These are phyloP conservation scores for Cyberlindnera maclurae DNA, from an alignment of 805 yeast species.

Conservation along the genomic window DNA sequence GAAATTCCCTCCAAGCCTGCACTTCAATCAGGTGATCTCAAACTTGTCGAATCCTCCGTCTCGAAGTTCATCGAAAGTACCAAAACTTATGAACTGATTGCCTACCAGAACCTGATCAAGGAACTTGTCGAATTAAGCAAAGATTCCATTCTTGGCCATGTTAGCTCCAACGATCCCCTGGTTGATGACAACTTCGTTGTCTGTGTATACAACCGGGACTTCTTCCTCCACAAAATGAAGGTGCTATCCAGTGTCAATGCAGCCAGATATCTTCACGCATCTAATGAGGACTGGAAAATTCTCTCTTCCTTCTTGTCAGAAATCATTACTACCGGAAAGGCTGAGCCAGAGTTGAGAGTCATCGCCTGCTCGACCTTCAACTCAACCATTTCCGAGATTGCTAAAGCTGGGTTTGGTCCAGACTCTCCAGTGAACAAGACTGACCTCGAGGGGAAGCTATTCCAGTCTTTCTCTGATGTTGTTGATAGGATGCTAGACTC, in stretches of 20 bases:
- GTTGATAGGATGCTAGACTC: conserved; percentile 33
- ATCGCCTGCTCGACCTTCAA: conserved; percentile 47
- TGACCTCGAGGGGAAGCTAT: conserved; percentile 40
- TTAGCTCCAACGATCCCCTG: conserved; percentile 18
- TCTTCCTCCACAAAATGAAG: conserved; percentile 45
- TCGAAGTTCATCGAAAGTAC: conserved; percentile 61
- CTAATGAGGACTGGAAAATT: conserved; percentile 39
- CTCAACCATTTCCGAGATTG: conserved; percentile 33
- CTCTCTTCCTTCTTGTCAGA: conserved; percentile 40
- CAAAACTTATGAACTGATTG: conserved; percentile 40
- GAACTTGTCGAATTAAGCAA: conserved; percentile 41
- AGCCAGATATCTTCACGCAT: conserved; percentile 37
- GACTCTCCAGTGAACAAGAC: conserved; percentile 4
- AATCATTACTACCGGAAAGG: conserved; percentile 36
- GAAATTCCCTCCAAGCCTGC: conserved; percentile 36
- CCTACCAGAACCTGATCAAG: conserved; percentile 41
- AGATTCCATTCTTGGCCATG: conserved; percentile 10
- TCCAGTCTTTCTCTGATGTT: conserved; percentile 41
- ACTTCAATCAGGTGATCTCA: conserved; percentile 39
- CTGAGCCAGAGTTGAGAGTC: conserved; percentile 39
- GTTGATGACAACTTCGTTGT: conserved; percentile 16
- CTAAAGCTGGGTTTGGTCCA: conserved; percentile 15
- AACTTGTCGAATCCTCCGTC: conserved; percentile 47
- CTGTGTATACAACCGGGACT: conserved; percentile 52
- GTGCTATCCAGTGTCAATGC: conserved; percentile 47